Percentiles rank a stretch among this genome's conserved stretches.
Evolutionary conservation across 306 rosid species (phyloP).

Genomic region (Cucumis sativus): Cucumber_9930_V3 NC_026658.2:21474501-21475000

Average conservation of each 20-base stretch:
- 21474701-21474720: conserved; percentile 50
- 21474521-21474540: conserved; percentile 33
- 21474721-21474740: conserved; percentile 55
- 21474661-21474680: conserved; percentile 74
- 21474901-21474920: conserved; percentile 51
- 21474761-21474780: conserved; percentile 48
- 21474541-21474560: conserved; percentile 72
- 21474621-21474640: conserved; percentile 52
- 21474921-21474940: conserved; percentile 44
- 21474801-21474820: conserved; percentile 57
- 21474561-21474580: conserved; percentile 75
- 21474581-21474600: conserved; percentile 37
- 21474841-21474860: conserved; percentile 52
- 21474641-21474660: conserved; percentile 87
- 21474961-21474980: conserved; percentile 80
- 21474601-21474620: conserved; percentile 48
- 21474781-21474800: conserved; percentile 39
- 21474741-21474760: conserved; percentile 83
- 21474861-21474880: conserved; percentile 60
- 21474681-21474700: conserved; percentile 35
- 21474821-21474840: conserved; percentile 50
- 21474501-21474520: conserved; percentile 69
- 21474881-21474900: conserved; percentile 54
- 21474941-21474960: conserved; percentile 49
- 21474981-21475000: conserved; percentile 33